Conservation (phyloP, 257 asterid genomes). For the Fraxinus quadrangulata region DNA sequence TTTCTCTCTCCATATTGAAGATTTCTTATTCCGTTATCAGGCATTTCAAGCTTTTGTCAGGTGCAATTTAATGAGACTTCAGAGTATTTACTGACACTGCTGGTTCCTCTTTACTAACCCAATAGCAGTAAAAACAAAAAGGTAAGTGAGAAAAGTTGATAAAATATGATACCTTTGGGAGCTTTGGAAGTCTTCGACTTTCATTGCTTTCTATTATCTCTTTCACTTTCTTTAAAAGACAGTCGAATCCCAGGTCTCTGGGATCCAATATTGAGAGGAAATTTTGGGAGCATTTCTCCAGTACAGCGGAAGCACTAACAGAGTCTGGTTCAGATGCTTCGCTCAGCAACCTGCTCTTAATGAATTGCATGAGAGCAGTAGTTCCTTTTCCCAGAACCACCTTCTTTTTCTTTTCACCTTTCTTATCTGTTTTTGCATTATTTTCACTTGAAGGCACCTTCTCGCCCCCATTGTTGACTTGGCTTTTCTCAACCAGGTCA, state of each 20-base stretch:
- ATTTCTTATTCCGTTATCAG: not conserved
- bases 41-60: not conserved
- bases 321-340: slow-evolving; percentile 31
- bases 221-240: slow-evolving; percentile 61
- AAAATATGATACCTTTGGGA: slow-evolving; percentile 73
- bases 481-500: slow-evolving; percentile 32
- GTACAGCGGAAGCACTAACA: not conserved
- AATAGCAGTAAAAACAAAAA: not conserved
- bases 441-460: slow-evolving; percentile 34
- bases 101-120: not conserved
- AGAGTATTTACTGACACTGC: not conserved
- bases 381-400: slow-evolving; percentile 76
- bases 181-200: slow-evolving; percentile 84
- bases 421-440: slow-evolving; percentile 41
- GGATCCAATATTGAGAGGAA: slow-evolving; percentile 58
- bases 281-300: slow-evolving; percentile 44
- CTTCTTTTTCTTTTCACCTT: slow-evolving; percentile 73
- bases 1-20: not conserved
- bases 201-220: slow-evolving; percentile 92
- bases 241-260: slow-evolving; percentile 41
- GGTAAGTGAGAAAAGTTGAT: not conserved
- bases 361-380: slow-evolving; percentile 56
- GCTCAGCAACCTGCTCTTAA: slow-evolving; percentile 57
- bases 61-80: not conserved
- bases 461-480: slow-evolving; percentile 32